Conservation (phyloP, 306 rosid genomes). For the Glycine tomentella region DNA sequence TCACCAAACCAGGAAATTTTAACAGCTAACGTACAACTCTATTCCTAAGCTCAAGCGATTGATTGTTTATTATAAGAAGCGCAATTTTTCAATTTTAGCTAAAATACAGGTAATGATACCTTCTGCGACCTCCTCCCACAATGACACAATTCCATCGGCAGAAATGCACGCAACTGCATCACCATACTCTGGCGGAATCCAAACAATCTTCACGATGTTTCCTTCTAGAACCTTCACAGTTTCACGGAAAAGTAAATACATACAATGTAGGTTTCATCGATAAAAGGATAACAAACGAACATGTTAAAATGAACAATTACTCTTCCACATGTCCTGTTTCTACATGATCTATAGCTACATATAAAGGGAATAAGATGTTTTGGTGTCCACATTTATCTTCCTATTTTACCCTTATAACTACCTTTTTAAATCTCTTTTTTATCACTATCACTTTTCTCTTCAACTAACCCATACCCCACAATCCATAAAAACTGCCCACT, state of each 20-base stretch:
- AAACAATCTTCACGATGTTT: conserved; percentile 67
- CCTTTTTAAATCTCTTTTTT: too few species aligned
- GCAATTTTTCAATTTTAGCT: not conserved
- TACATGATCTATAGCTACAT: too few species aligned
- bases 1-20: not conserved
- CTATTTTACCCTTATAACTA: too few species aligned
- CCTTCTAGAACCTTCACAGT: conserved; percentile 62
- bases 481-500: too few species aligned
- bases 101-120: conserved; percentile 55
- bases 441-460: too few species aligned
- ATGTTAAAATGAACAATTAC: not conserved
- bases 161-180: conserved; percentile 85
- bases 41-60: not conserved
- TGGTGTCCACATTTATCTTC: too few species aligned
- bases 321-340: not conserved
- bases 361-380: too few species aligned
- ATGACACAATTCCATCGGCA: conserved; percentile 65
- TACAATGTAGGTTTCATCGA: not conserved
- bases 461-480: too few species aligned
- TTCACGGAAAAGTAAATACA: not conserved
- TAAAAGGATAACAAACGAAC: conserved; percentile 9
- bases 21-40: not conserved
- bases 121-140: conserved; percentile 84
- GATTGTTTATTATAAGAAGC: conserved; percentile 4
- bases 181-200: conserved; percentile 89